Evolutionary conservation across 2,329 filamentous ascomycete species (phyloP), one percentile per base, ranked within the genome.

Genomic region (Sordariomycetes sp.): DNA sequence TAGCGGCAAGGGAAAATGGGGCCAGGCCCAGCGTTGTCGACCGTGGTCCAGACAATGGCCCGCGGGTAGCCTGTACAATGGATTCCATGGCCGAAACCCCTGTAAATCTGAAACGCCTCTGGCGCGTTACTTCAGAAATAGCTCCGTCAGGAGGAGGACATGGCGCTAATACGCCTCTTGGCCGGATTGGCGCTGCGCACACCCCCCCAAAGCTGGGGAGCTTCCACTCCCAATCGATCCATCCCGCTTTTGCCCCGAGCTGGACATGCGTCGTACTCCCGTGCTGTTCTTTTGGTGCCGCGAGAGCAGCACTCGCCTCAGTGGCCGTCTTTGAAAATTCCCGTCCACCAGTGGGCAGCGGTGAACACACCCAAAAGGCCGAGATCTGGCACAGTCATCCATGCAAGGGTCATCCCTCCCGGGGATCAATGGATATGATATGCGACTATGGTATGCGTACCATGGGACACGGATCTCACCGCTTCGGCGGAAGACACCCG

Each of bases 71-170:
- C 37, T 40, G 12, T 11, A 40, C 37, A 16, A 40, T 12, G 34
- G 34, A 35, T 35, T 35, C 34, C 34, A 35, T 43, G 43, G 10
- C 43, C 43, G n/a, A 48, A 48, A 20, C 43, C 54, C 54, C 54
- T 56, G 54, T 48, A 52, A 57, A 51, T 57, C 20, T 57, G 55
- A 57, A 57, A 57, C 55, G 46, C 55, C 55, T 46, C 55, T 57
- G 55, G 55, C 46, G 46, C 46, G 34, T 51, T 57, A 37, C 55
- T 52, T 57, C 46, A 57, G 55, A 57, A 57, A 43, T 12, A 43
- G 40, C 40, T 43, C 40, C 4, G 18, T n/a, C 43, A n/a, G 43
- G 40, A 37, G 35, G 40, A 35, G 34, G 34, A 35, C 37, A 40
- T 55, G 22, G 37, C 54, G 54, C 54, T 46, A 55, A n/a, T n/a